Base-by-base conservation (phyloP, 371 early-diverging fungal species). In the Mucor circinelloides region DNA sequence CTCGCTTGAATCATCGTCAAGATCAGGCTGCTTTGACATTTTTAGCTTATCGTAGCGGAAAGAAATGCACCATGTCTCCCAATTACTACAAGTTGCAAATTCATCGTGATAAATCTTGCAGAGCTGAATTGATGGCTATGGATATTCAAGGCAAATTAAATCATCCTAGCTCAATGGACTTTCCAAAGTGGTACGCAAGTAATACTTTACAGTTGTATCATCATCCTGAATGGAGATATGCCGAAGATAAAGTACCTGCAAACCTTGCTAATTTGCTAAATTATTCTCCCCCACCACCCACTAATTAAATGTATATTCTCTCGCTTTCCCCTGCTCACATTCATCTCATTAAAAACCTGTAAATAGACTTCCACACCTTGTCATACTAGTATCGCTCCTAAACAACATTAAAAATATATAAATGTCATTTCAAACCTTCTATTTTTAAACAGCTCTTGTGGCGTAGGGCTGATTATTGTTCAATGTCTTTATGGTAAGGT, bases 21-120 rank as follows among this genome's bases (percentile, higher is more conserved):
- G 87, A 87, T 60, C 87, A 87, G 62, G 85, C 87, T 4, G 82
- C 80, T 3, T 59, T 87, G 12, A 84, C 85, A n/a, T 83, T 75
- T 63, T 59, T 87, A 40, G 85, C 70, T 12, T 75, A 78, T 59
- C 61, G 64, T 28, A 67, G 56, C 50, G 76, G 73, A 34, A 42
- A 61, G 23, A 54, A 60, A 9, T 78, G 78, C 32, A 57, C 21
- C 12, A 65, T 64, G 19, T 32, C 66, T 28, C 73, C 76, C 10
- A 56, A 58, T 15, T 74, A 54, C 34, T 66, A 52, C 21, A 52
- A 59, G 3, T 19, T 76, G 4, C 68, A 70, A 36, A 66, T 63
- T 34, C 76, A 76, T 66, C 60, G 73, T 31, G 76, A 76, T 42
- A 44, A 56, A 10, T 67, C 76, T 15, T 76, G 76, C 52, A 58